Conservation (phyloP, 176 grass and related monocot genomes). For the Phragmites australis region DNA sequence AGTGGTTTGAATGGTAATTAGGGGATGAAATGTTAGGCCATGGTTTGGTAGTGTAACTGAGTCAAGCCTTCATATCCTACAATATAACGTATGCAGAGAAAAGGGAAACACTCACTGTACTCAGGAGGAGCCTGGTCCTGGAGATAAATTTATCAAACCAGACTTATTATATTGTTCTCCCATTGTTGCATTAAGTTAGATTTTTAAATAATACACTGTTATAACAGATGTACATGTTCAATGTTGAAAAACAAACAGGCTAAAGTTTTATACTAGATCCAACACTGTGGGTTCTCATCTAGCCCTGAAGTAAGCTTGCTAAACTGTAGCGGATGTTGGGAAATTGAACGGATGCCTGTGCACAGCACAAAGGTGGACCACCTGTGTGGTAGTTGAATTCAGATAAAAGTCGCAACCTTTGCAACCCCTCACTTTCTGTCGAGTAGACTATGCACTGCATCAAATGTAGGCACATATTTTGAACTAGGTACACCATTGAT, state of each 20-base stretch:
- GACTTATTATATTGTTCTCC: too few species aligned
- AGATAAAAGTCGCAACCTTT: background rate
- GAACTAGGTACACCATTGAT: background rate
- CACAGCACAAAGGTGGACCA: background rate
- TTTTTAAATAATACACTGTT: background rate
- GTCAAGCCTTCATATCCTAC: too few species aligned
- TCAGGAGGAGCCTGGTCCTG: too few species aligned
- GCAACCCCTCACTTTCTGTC: background rate
- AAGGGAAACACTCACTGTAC: too few species aligned
- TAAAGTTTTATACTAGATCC: background rate
- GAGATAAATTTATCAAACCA: too few species aligned
- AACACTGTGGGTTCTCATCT: background rate
- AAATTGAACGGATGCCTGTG: background rate
- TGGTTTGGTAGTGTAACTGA: too few species aligned
- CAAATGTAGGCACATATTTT: background rate
- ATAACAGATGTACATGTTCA: background rate
- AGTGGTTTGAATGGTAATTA: too few species aligned
- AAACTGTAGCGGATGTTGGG: background rate
- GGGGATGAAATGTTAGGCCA: too few species aligned
- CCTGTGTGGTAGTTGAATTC: background rate
- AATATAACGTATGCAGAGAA: too few species aligned
- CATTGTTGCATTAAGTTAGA: too few species aligned
- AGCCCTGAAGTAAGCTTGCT: conserved; percentile 12
- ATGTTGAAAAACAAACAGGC: background rate
- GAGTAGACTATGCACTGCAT: background rate